A percentile compares a stretch with the other conserved stretches of the same genome.
Conservation (phyloP, 2,329 filamentous ascomycete species). For the Aspergillus persii region DNA sequence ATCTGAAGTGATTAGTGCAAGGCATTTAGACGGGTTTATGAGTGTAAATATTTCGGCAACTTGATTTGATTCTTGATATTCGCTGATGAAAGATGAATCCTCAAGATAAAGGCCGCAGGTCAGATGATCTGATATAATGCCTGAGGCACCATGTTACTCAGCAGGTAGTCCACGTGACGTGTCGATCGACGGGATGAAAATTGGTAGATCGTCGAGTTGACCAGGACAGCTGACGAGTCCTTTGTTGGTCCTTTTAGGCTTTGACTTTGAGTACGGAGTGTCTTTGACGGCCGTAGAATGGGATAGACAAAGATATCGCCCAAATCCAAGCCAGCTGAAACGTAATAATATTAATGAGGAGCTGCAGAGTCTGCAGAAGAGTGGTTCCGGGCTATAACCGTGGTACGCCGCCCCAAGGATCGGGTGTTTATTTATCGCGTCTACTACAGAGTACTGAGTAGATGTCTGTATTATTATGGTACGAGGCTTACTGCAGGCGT, state of each 20-base stretch:
- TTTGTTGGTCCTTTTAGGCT: too few relatives aligned
- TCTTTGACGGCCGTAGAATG: too few relatives aligned
- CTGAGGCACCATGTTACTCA: not conserved
- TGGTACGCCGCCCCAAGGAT: slow-evolving; percentile 15
- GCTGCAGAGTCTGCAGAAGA: not conserved
- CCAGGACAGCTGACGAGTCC: not conserved
- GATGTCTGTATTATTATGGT: too few relatives aligned
- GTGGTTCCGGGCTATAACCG: slow-evolving; percentile 14
- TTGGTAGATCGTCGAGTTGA: not conserved
- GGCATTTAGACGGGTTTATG: not conserved
- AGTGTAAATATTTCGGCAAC: not conserved
- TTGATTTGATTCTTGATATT: too few relatives aligned
- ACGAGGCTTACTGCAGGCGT: not conserved
- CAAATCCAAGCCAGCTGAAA: not conserved
- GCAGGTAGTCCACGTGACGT: not conserved
- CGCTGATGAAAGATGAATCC: not conserved
- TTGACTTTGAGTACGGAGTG: too few relatives aligned
- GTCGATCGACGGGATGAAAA: not conserved
- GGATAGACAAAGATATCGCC: too few relatives aligned
- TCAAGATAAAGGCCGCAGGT: not conserved
- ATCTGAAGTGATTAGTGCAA: slow-evolving; percentile 18
- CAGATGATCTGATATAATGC: not conserved
- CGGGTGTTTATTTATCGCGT: slow-evolving; percentile 13
- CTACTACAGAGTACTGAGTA: not conserved
- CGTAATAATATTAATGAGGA: not conserved